A percentile compares a stretch with the other conserved stretches of the same genome.
Evolutionary conservation across 495 filamentous ascomycete genomes (phyloP).

Genomic region (Tuber microsphaerosporum): DNA sequence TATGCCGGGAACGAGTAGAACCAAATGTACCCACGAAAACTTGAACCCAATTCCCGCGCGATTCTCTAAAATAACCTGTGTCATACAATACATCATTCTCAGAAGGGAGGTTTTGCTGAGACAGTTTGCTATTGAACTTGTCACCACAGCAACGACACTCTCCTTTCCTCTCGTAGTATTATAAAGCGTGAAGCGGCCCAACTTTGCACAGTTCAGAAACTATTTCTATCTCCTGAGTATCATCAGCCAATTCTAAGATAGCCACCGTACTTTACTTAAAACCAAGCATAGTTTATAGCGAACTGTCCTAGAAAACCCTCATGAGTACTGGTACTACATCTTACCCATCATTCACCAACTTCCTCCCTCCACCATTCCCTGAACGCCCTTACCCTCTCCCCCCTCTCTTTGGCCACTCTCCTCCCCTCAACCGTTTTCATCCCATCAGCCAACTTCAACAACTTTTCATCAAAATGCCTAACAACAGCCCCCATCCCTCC

Average conservation of each 20-base stretch:
- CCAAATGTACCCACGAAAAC: neutral
- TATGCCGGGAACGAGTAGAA: too few species aligned
- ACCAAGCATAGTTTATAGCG: too few species aligned
- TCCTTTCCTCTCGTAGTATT: too few species aligned
- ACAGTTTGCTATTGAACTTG: too few species aligned
- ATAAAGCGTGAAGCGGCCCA: too few species aligned
- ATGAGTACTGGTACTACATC: neutral
- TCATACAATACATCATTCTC: neutral
- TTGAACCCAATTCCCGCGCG: neutral
- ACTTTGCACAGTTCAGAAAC: too few species aligned
- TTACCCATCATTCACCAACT: constrained; percentile 7
- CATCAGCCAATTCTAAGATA: too few species aligned
- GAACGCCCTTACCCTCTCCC: constrained; percentile 58
- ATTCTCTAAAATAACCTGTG: neutral
- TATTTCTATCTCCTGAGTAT: too few species aligned
- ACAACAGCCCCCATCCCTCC: constrained; percentile 57
- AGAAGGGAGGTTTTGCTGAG: too few species aligned
- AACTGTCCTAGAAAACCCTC: too few species aligned
- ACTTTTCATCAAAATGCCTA: constrained; percentile 72
- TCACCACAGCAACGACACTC: too few species aligned
- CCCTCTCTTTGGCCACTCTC: constrained; percentile 58
- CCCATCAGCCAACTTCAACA: constrained; percentile 63
- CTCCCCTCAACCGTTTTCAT: constrained; percentile 76
- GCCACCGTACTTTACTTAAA: too few species aligned
- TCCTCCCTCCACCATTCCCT: constrained; percentile 69